Percentiles rank a stretch among this genome's conserved stretches.
Evolutionary conservation across 768 basidiomycete genomes (phyloP).

Genomic region (Tulasnella calospora): DNA sequence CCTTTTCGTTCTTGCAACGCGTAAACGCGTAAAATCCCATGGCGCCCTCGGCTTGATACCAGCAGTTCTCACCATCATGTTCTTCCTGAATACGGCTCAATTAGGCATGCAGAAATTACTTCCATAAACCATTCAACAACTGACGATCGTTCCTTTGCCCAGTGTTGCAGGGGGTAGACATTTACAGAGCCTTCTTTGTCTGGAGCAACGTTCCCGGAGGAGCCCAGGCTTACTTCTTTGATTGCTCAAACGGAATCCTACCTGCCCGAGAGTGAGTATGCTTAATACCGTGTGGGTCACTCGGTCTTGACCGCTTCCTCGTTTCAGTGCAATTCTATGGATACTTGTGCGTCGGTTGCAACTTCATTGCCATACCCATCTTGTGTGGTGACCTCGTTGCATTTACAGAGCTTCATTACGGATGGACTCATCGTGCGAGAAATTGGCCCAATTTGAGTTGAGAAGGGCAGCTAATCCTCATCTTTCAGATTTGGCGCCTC

Average conservation of each 20-base stretch:
- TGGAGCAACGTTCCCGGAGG: not conserved
- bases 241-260: conserved; percentile 5
- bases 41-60: not conserved
- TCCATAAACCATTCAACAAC: not conserved
- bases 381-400: not conserved
- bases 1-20: conserved; percentile 1
- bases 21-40: not conserved
- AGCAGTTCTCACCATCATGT: conserved; percentile 11
- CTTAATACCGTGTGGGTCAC: not conserved
- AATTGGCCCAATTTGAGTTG: not conserved
- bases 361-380: not conserved
- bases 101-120: not conserved
- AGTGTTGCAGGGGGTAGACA: conserved; percentile 15
- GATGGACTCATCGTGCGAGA: conserved; percentile 15
- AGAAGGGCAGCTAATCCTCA: not conserved
- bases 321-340: not conserved
- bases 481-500: conserved; percentile 19
- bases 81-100: conserved; percentile 15
- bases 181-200: conserved; percentile 17
- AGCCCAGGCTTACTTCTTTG: conserved; percentile 16
- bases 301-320: not conserved
- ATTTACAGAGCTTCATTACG: not conserved
- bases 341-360: not conserved
- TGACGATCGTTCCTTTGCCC: not conserved
- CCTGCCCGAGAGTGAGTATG: conserved; percentile 17